phyloP scores from a whole-genome alignment of 768 basidiomycete species.

The Xerocomus potaroensis region DNA sequence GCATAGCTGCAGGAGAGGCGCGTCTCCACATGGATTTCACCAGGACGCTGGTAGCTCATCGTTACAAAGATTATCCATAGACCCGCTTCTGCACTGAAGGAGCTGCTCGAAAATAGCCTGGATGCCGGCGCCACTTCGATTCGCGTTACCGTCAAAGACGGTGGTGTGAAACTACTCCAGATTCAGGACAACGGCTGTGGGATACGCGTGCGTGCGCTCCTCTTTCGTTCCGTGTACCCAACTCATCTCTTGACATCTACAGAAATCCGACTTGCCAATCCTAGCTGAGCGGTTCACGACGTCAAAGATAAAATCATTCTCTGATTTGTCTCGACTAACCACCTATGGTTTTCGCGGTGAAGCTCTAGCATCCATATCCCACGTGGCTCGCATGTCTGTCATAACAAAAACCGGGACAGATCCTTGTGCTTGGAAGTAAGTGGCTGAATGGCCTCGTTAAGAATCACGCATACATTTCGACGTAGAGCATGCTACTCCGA shows the following conservation, averaged over 20 bases:
- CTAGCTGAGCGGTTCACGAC: conserved; percentile 95
- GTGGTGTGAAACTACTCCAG: conserved; percentile 90
- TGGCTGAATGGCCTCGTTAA: not conserved
- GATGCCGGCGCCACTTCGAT: conserved; percentile 90
- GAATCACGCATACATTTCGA: conserved; percentile 4
- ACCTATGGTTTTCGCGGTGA: conserved; percentile 98
- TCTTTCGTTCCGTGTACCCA: not conserved
- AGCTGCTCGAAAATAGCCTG: conserved; percentile 91
- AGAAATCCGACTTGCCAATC: conserved; percentile 88
- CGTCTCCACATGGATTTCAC: not conserved
- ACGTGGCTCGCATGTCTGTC: conserved; percentile 85
- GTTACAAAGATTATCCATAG: conserved; percentile 71
- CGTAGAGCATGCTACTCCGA: conserved; percentile 78
- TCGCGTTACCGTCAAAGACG: conserved; percentile 87
- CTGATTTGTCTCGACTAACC: conserved; percentile 75
- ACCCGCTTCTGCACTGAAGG: conserved; percentile 93
- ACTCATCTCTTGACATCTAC: not conserved
- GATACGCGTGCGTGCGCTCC: conserved; percentile 61
- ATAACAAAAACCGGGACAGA: conserved; percentile 86
- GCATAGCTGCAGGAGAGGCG: conserved; percentile 82
- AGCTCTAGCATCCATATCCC: conserved; percentile 92
- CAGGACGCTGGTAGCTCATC: conserved; percentile 5
- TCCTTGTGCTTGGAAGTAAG: conserved; percentile 91
- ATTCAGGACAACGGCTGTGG: conserved; percentile 97
- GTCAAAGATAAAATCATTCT: conserved; percentile 83